Percentiles rank a stretch among this genome's conserved stretches.
phyloP scores from a whole-genome alignment of 768 basidiomycete species.

The Mrakia hoshinonis region DNA sequence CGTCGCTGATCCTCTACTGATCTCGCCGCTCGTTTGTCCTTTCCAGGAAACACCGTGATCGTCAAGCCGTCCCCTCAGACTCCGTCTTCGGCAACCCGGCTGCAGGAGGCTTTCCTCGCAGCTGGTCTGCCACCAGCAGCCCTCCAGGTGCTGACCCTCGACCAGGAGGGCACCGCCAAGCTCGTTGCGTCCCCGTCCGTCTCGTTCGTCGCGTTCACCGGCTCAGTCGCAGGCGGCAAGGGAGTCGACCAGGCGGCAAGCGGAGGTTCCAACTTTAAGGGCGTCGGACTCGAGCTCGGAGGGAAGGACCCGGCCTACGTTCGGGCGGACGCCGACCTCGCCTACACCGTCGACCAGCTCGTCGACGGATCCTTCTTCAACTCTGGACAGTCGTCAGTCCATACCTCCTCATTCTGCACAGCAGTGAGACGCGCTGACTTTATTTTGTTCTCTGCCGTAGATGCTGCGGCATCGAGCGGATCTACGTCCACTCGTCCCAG shows the following conservation, averaged over 20 bases:
- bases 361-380: conserved; percentile 98
- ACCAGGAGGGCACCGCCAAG: conserved; percentile 47
- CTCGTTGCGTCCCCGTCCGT: conserved; percentile 59
- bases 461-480: conserved; percentile 84
- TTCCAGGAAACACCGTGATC: conserved; percentile 68
- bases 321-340: conserved; percentile 70
- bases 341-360: conserved; percentile 72
- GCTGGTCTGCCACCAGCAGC: conserved; percentile 72
- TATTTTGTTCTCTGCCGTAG: neutral
- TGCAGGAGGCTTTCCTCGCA: conserved; percentile 56
- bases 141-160: conserved; percentile 43
- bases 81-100: conserved; percentile 74
- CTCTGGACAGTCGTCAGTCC: conserved; percentile 74
- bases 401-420: neutral
- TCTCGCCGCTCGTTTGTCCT: neutral
- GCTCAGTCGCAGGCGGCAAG: conserved; percentile 68
- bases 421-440: neutral
- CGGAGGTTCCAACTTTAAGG: conserved; percentile 63
- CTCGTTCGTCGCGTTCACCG: conserved; percentile 84
- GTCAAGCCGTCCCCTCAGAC: conserved; percentile 97
- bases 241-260: conserved; percentile 65
- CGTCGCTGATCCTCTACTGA: neutral
- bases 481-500: conserved; percentile 81
- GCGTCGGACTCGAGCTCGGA: conserved; percentile 84
- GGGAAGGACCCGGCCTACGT: conserved; percentile 99